Percentiles rank a stretch among this genome's conserved stretches.
phyloP scores from a whole-genome alignment of 164 flowering plant species.

The Vitis vinifera region DNA sequence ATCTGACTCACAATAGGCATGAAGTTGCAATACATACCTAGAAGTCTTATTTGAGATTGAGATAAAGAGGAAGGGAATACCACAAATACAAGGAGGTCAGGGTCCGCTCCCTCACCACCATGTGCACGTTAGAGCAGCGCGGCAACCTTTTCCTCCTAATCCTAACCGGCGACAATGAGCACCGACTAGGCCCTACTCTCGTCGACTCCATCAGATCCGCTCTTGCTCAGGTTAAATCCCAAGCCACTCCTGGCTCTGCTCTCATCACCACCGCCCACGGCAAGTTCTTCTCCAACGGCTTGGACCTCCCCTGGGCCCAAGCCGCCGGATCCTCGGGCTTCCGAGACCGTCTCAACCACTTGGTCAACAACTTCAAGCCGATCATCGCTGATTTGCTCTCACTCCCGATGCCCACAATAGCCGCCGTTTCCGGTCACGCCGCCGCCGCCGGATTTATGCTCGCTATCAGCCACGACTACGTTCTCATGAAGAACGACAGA shows the following conservation, averaged over 20 bases:
- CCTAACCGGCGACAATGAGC: conserved; percentile 47
- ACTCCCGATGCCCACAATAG: conserved; percentile 61
- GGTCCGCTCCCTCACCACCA: conserved; percentile 5
- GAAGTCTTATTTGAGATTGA: too few species aligned
- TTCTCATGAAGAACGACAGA: conserved; percentile 39
- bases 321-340: conserved; percentile 32
- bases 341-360: conserved; percentile 19
- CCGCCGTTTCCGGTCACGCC: conserved; percentile 62
- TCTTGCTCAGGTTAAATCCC: conserved; percentile 40
- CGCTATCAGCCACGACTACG: conserved; percentile 55
- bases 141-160: conserved; percentile 51
- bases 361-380: conserved; percentile 32
- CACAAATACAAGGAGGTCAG: too few species aligned
- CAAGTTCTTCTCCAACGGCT: conserved; percentile 66
- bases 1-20: background rate
- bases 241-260: conserved; percentile 40
- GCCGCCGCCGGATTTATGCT: conserved; percentile 58
- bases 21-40: background rate
- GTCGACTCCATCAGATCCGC: conserved; percentile 40
- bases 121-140: conserved; percentile 49
- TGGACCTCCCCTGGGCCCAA: conserved; percentile 48
- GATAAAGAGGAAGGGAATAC: too few species aligned
- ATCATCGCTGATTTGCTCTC: conserved; percentile 40
- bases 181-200: conserved; percentile 46
- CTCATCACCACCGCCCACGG: conserved; percentile 47